Base-by-base conservation (phyloP, 805 yeast genomes). In the Schwanniomyces pseudopolymorphus region DNA sequence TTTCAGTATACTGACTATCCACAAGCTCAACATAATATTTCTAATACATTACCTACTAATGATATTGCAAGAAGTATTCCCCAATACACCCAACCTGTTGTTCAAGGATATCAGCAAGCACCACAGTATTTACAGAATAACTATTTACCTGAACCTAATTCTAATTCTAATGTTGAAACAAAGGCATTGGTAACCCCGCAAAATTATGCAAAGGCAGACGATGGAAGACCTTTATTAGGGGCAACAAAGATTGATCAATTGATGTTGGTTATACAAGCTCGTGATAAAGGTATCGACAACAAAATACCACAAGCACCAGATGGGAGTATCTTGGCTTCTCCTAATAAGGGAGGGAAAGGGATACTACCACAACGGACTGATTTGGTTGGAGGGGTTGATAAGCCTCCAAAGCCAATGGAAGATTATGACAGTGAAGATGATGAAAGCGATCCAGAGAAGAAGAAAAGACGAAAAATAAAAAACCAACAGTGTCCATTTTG, bases 171-270 rank as follows among this genome's bases (percentile, higher is more conserved):
- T 14, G 44, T 38, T 13, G 24, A 31, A 19, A 26, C 35, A 39
- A 57, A 62, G 33, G 66, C 63, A 10, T 57, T 73, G 35, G 72
- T 78, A 16, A 70, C 81, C 6, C 78, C 76, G 0, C 79, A 74
- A 47, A 79, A 75, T 42, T 65, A 73, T 39, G 67, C 70, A 17
- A 72, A 70, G 39, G 59, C 78, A 2, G 87, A 83, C 39, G 87
- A 83, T 54, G 84, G 85, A 1, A 68, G 87, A 43, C 89, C 90
- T 3, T 67, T 85, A 19, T 64, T 89, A 5, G 96, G 96, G 1
- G 89, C 91, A 3, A 91, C 96, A 0, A 87, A 87, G 59, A 88
- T 91, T 22, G 98, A 91, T 66, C 95, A 86, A 57, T 70, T 91
- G 58, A 89, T 91, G 97, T 73, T 91, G 41, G 87, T 89, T 33